phyloP scores from a whole-genome alignment of 2,329 filamentous ascomycete genomes.

The Ceratocystis huliohia region DNA sequence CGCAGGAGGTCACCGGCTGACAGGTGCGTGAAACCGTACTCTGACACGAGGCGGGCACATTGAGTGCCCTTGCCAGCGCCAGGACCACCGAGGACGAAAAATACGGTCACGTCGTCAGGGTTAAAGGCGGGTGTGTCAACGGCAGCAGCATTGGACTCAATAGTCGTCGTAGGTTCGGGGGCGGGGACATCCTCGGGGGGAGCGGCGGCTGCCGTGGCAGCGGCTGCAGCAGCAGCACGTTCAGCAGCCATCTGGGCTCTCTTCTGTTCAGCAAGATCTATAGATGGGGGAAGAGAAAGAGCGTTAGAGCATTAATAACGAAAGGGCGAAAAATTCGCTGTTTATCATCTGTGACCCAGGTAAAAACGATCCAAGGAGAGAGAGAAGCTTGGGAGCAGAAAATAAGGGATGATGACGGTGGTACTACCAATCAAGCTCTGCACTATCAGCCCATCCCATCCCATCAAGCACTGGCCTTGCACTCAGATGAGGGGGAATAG shows the following conservation, averaged over 20 bases:
- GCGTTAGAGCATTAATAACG: slow-evolving; percentile 24
- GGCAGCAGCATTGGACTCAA: not conserved
- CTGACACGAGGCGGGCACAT: slow-evolving; percentile 71
- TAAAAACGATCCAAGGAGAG: not conserved
- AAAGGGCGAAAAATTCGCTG: not conserved
- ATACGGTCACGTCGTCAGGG: slow-evolving; percentile 65
- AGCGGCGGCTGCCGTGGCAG: not conserved
- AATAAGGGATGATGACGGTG: not conserved
- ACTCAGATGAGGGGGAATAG: not conserved
- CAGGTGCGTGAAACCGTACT: slow-evolving; percentile 86
- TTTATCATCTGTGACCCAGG: not conserved
- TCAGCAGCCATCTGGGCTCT: slow-evolving; percentile 16
- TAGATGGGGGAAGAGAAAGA: not conserved
- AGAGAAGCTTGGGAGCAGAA: not conserved
- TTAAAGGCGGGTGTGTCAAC: slow-evolving; percentile 54
- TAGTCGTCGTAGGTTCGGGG: slow-evolving; percentile 47
- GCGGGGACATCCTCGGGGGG: slow-evolving; percentile 38
- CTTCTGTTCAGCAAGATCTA: slow-evolving; percentile 18
- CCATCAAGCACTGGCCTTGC: not conserved
- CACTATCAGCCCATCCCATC: not conserved
- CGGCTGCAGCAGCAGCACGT: slow-evolving; percentile 13
- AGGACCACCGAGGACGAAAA: slow-evolving; percentile 93
- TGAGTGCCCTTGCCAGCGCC: slow-evolving; percentile 96
- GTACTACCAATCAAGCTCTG: not conserved
- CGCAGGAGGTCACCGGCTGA: slow-evolving; percentile 87